Evolutionary conservation across 2,329 filamentous ascomycete species (phyloP), one percentile per base, ranked within the genome.

Genomic region (Aspergillus ustus): DNA sequence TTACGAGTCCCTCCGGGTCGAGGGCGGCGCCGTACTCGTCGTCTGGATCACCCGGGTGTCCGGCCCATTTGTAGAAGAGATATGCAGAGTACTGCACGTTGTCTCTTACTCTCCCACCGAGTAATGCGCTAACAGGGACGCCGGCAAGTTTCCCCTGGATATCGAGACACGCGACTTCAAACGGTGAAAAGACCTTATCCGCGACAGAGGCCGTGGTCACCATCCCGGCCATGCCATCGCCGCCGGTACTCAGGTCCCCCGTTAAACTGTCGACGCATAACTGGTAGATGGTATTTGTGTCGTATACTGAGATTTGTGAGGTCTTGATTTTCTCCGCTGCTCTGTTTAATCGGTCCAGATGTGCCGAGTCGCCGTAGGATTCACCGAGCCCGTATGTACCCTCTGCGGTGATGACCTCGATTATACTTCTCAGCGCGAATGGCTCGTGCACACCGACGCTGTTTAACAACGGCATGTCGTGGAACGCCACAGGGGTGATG

Each of bases 391-490:
- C 78, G 40, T 79, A 79, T 1, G 64, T 63, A 3, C 68, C 70
- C 20, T 76, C 73, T 15, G 73, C 48, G 25, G 48, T 75, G 29
- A 78, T 58, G 13, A 79, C 61, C 60, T 81, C 76, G 52, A 81
- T 73, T n/a, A 80, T 75, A 63, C 77, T 80, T 61, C 79, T 72
- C 17, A 81, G 66, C 5, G 79, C 78, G 22, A 71, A 80, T 5
- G 78, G 78, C 57, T 81, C 78, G 59, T 81, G 78, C 20, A 81
- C 77, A 52, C 78, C 78, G 25, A 80, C 75, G 54, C 77, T 78
- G 50, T 81, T 81, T 40, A 81, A 67, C 66, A 81, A 66, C 19
- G 78, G 78, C 76, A 81, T 80, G 57, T 79, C 78, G 69, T 79
- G 78, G 59, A 81, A 80, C 28, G 78, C 79, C 69, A 81, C 78